These are phyloP conservation scores for Populus deltoides DNA, from an alignment of 345 rosid species.

Conservation along the genomic window DNA sequence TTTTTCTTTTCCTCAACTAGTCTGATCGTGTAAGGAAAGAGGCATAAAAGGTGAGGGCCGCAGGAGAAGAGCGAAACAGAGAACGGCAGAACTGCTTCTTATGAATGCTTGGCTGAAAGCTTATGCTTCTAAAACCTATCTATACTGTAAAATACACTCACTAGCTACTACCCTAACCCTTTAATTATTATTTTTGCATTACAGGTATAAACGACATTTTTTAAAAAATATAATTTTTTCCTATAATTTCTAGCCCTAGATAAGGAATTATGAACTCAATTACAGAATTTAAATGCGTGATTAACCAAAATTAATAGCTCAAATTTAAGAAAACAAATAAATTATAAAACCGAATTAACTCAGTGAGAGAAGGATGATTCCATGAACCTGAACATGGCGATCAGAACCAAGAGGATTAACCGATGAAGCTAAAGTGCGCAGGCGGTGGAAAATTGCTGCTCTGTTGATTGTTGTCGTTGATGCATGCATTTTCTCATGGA, in stretches of 20 bases:
- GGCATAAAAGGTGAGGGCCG: too few relatives aligned
- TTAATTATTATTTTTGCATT: too few relatives aligned
- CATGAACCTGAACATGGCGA: slow-evolving; percentile 62
- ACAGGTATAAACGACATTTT: not conserved
- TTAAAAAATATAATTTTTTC: not conserved
- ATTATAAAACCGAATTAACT: not conserved
- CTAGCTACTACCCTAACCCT: too few relatives aligned
- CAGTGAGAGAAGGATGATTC: not conserved
- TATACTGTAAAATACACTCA: too few relatives aligned
- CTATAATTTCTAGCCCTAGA: not conserved
- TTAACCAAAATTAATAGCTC: not conserved
- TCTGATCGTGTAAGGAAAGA: too few relatives aligned
- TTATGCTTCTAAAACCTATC: too few relatives aligned
- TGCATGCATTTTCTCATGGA: slow-evolving; percentile 54
- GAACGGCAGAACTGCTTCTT: too few relatives aligned
- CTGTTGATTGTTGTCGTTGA: slow-evolving; percentile 1
- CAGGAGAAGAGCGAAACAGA: too few relatives aligned
- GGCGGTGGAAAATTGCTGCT: not conserved
- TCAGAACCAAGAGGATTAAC: not conserved
- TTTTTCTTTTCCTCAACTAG: too few relatives aligned
- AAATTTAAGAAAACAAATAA: too few relatives aligned
- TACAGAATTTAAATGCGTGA: not conserved
- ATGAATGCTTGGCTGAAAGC: too few relatives aligned
- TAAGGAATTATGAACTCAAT: not conserved
- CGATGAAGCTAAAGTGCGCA: slow-evolving; percentile 21